Base-by-base conservation (phyloP, 306 rosid species). In the Dalbergia oliveri region DNA sequence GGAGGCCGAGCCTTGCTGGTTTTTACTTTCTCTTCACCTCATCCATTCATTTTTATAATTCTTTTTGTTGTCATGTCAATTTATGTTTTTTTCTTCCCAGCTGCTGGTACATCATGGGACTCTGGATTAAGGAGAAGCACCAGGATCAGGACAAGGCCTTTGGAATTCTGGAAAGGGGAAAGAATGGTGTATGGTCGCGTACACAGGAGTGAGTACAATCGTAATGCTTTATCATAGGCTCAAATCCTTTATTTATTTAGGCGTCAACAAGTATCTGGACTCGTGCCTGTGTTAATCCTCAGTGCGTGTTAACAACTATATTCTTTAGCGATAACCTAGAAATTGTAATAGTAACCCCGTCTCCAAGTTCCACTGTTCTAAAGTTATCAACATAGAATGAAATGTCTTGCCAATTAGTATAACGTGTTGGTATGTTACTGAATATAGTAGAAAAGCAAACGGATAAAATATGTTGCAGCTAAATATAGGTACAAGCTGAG, bases 101-200 rank as follows among this genome's bases (percentile, higher is more conserved):
- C 72, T 81, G 90, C 89, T 57, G 97, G 97, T 57, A 86, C 92
- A 45, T 75, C 67, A 19, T 89, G 93, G 93, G 19, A 86, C 26
- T 51, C 81, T 81, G 98, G 97, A 56, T 70, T 94, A 63, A 89
- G 98, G 82, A 86, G 89, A 88, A 92, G 98, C 87, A 88, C 90
- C 76, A 92, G 98, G 91, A 82, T 87, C 83, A 89, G 72, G 85
- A 82, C 90, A 60, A 90, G 93, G 89, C 98, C 97, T 33, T 85
- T 94, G 90, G 94, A 94, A 86, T 89, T 69, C 63, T 94, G 98
- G 98, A 94, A 86, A 82, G 97, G 98, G 54, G 98, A 91, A 88
- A 86, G 92, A 78, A 66, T 67, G 61, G 80, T 94, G 70, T 88
- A 89, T 85, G 97, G 92, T 11, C 98, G 98, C 9, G 49, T 92